Base-by-base conservation (phyloP, 2,329 filamentous ascomycete genomes). In the Pezicula rhizophila region DNA sequence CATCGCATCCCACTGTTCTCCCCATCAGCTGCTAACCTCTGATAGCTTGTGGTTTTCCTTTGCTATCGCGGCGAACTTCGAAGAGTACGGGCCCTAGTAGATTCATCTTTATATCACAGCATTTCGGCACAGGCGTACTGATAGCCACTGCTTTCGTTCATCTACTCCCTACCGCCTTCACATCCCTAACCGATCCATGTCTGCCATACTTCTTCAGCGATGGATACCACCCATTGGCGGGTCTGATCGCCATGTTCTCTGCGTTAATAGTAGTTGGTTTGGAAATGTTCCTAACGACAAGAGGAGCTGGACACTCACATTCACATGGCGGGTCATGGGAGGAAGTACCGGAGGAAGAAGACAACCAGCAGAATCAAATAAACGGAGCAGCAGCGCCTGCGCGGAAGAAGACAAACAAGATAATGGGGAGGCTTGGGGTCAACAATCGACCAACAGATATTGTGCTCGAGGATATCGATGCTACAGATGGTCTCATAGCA, bases 211-310 rank as follows among this genome's bases (percentile, higher is more conserved):
- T 90, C 63, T 95, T 91, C 78, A 92, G 80, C 64, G 63, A 85
- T 54, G 78, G 79, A n/a, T 95, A 93, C 65, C 79, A 76, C 42
- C 87, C 88, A 5, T 84, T 95, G 64, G 82, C 89, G 0, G 89
- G 90, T 2, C 75, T 93, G 42, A 79, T 95, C 42, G 86, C 88
- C 48, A 92, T 95, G 87, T 67, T 83, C 8, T 83, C 87, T 10
- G 87, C 89, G n/a, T 75, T 95, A 51, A 71, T 87, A 4, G 90
- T 96, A 3, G 88, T 95, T 6, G 79, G 82, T 2, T 78, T 96
- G 46, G 92, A 97, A 67, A 95, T 93, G 70, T 89, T 90, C 65
- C 84, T 97, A 57, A 90, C 89, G 0, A 86, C 84, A 2, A 70
- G 80, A 48, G 81, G 81, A 39, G 82, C 80, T 2, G 74, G 78